Evolutionary conservation across 805 yeast genomes (phyloP), one percentile per base, ranked within the genome.

Genomic region (Suhomyces tanzawaensis): DNA sequence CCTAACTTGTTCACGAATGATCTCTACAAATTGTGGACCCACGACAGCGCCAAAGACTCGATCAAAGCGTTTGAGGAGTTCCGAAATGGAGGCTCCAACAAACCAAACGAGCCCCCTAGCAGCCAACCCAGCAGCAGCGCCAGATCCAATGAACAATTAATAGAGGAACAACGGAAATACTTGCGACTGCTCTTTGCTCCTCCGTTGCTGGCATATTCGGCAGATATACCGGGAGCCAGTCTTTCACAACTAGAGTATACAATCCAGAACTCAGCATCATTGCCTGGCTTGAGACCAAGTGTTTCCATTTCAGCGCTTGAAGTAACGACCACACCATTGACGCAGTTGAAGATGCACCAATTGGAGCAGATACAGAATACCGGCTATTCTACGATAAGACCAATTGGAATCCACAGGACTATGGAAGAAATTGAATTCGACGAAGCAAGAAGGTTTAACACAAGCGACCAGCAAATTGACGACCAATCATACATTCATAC

Each of bases 191-290:
- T 51, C 25, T 65, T 56, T 43, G 77, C 77, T 1, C 82, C 81
- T 2, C 79, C 82, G 7, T 53, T 78, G 16, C 69, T 76, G 14
- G 76, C 80, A 2, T 78, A 77, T 47, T 68, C 79, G 0, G 67
- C 81, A 3, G 75, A 72, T 15, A 58, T 62, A 39, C 54, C 49
- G 19, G 61, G 52, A 15, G 53, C 48, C 17, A 41, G 40, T 28
- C 36, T 15, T 12, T 24, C 42, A 9, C 44, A 43, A 17, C 30
- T 54, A n/a, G 58, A 53, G 21, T 56, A 51, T 39, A 55, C 49
- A 19, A 48, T 53, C 18, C 51, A 49, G 16, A 42, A 45, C n/a
- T 26, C 50, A 1, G 21, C 43, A 1, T 29, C 41, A 6, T 16
- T 40, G 12, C 39, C 47, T 3, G 41, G 44, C 3, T 30, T 26